phyloP scores from a whole-genome alignment of 1,284 basidiomycete genomes.

The Trichosporon coremiiforme region DNA sequence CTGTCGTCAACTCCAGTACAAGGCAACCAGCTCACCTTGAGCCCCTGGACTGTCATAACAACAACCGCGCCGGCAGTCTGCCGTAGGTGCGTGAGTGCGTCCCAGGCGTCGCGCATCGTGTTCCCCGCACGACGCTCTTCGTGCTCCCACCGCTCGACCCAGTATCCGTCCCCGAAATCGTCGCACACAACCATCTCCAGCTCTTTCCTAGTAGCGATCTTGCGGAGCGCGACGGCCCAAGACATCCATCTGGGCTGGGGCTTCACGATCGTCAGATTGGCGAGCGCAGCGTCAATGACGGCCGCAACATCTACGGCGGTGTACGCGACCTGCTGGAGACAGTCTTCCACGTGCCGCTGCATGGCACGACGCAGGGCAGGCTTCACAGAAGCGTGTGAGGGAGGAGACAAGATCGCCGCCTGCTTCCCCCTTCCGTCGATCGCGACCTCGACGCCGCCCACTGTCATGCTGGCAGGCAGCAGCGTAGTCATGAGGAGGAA shows the following conservation, averaged over 20 bases:
- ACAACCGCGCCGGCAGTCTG: conserved; percentile 47
- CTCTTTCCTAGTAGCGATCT: conserved; percentile 23
- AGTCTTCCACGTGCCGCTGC: conserved; percentile 37
- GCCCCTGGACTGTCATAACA: conserved; percentile 44
- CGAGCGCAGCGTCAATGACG: conserved; percentile 23
- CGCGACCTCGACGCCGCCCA: conserved; percentile 28
- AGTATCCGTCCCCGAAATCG: conserved; percentile 51
- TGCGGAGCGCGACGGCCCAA: conserved; percentile 36
- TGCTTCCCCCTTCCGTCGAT: conserved; percentile 42
- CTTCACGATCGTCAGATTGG: conserved; percentile 1
- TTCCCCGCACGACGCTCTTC: conserved; percentile 32
- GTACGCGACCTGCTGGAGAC: not conserved
- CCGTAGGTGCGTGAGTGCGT: conserved; percentile 41
- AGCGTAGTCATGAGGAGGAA: conserved; percentile 45
- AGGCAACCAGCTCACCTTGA: conserved; percentile 41
- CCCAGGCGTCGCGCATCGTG: conserved; percentile 45
- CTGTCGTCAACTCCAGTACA: not conserved
- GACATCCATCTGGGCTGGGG: conserved; percentile 18
- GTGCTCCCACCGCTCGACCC: conserved; percentile 46
- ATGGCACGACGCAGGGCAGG: conserved; percentile 34
- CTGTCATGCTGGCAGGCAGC: conserved; percentile 33
- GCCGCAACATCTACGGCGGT: not conserved
- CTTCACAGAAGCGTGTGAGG: conserved; percentile 35
- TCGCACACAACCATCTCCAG: conserved; percentile 46
- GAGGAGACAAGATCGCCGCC: conserved; percentile 41